phyloP scores from a whole-genome alignment of 2,329 filamentous ascomycete genomes.

The Colletotrichum brevisporum region DNA sequence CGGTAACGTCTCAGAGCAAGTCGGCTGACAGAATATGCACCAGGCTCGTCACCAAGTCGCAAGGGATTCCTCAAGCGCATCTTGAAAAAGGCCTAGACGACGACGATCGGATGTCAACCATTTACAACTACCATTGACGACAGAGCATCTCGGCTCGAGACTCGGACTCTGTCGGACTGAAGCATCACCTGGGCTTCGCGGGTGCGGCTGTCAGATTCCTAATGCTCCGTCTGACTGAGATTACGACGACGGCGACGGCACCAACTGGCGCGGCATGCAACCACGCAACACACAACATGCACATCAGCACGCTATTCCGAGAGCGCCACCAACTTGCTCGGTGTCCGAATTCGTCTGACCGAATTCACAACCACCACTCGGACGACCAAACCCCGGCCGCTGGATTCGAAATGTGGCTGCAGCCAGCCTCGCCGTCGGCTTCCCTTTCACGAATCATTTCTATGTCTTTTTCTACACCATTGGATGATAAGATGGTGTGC shows the following conservation, averaged over 20 bases:
- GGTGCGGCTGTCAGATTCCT: constrained; percentile 9
- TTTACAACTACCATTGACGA: not conserved
- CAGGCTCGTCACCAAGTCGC: constrained; percentile 23
- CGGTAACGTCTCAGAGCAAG: too few species aligned
- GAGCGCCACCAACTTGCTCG: too few species aligned
- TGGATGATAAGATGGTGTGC: too few species aligned
- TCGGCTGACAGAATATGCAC: not conserved
- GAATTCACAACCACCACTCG: too few species aligned
- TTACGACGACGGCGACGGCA: constrained; percentile 14
- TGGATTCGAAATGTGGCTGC: too few species aligned
- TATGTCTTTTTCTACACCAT: too few species aligned
- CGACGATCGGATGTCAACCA: constrained; percentile 9
- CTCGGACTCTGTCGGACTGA: too few species aligned
- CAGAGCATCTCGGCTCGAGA: not conserved
- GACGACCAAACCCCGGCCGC: too few species aligned
- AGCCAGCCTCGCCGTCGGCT: too few species aligned
- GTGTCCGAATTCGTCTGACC: too few species aligned
- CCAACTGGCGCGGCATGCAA: not conserved
- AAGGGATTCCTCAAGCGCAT: constrained; percentile 36
- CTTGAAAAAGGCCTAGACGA: constrained; percentile 32
- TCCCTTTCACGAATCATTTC: too few species aligned
- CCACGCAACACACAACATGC: not conserved
- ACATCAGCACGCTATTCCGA: not conserved
- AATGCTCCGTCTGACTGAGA: constrained; percentile 11
- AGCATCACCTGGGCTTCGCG: too few species aligned